Base-by-base conservation (phyloP, 139 green algal genomes). In the Edaphochlamys debaryana region DNA sequence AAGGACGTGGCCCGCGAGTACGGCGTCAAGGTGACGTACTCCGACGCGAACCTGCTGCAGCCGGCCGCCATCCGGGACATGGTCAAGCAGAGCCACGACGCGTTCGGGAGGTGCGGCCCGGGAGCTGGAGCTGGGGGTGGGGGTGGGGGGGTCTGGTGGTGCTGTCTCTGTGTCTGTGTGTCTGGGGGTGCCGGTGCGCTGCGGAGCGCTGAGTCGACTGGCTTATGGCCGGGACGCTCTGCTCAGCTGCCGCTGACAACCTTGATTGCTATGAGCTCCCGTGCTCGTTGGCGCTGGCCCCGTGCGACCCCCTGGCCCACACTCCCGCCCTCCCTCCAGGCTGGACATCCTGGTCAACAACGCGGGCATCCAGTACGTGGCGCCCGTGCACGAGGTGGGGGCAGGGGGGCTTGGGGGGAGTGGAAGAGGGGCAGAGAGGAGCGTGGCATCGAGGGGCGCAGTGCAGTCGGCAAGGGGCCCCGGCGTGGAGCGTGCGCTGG, bases 321-420 rank as follows among this genome's bases (percentile, higher is more conserved):
- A n/a, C n/a, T n/a, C n/a, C n/a, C n/a, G n/a, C n/a, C n/a, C 63
- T 34, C 17, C 63, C 22, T 41, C 85, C 30, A 67, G 84, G 23
- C 52, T 93, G 37, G 90, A 93, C 67, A 93, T 93, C 79, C 56
- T 93, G 38, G 86, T 91, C 3, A 92, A 92, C 72, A 92, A 92
- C 45, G 86, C 93, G 20, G 95, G 95, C 86, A 96, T 98, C 80
- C 95, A 98, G 87, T 91, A 93, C 76, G 95, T 98, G 25, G 78
- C 87, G 20, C 92, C 95, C 1, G 92, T 98, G 22, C 62, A 82
- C 25, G 76, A n/a, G n/a, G n/a, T n/a, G n/a, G n/a, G n/a, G n/a
- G n/a, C n/a, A n/a, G n/a, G n/a, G n/a, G n/a, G n/a, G n/a, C n/a
- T n/a, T n/a, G n/a, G n/a, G n/a, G n/a, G n/a, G n/a, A n/a, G n/a